Evolutionary conservation across 441 rosid species (phyloP).

Genomic region (Rhodomyrtus psidioides): DNA sequence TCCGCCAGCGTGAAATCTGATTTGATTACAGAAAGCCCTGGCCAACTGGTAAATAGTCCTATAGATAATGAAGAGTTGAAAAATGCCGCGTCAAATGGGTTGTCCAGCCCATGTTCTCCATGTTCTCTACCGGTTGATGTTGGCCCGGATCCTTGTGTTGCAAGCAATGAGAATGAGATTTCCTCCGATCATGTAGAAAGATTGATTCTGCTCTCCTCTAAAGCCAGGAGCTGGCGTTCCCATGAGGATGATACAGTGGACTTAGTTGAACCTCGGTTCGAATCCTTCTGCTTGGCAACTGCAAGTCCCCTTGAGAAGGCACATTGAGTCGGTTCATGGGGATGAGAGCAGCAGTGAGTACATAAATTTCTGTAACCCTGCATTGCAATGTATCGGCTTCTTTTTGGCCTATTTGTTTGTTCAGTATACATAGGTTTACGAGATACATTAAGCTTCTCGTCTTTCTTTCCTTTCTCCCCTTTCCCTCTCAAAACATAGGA

Average conservation of each 20-base stretch:
- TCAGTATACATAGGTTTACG: not conserved
- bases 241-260: constrained; percentile 77
- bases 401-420: not conserved
- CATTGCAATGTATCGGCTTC: not conserved
- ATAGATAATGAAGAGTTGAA: constrained; percentile 16
- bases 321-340: not conserved
- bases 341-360: not conserved
- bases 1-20: constrained; percentile 15
- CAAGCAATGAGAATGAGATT: not conserved
- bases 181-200: constrained; percentile 30
- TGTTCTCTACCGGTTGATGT: constrained; percentile 11
- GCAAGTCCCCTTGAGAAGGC: constrained; percentile 30
- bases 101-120: constrained; percentile 8
- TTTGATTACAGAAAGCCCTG: constrained; percentile 6
- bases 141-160: not conserved
- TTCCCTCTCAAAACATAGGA: not conserved
- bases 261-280: constrained; percentile 79
- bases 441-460: not conserved
- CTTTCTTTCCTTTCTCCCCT: not conserved
- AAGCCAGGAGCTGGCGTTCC: constrained; percentile 33
- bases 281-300: constrained; percentile 58
- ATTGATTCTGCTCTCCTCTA: constrained; percentile 37
- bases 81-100: not conserved
- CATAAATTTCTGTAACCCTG: not conserved
- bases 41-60: constrained; percentile 13